Conservation (phyloP, 495 filamentous ascomycete species). For the Hypoxylon crocopeplum region DNA sequence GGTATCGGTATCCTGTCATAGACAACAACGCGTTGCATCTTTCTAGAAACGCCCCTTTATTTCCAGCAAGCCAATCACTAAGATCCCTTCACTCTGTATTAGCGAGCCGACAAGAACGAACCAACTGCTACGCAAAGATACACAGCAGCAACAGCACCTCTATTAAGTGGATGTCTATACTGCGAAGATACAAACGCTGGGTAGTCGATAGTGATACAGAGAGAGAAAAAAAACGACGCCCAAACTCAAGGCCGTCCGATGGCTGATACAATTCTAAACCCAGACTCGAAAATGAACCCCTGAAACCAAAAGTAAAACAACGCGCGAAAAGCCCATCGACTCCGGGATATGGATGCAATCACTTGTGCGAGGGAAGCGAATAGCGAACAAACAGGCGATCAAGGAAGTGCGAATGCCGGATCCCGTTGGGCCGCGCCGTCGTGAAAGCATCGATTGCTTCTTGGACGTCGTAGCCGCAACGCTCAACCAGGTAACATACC, state of each 20-base stretch:
- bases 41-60: no score
- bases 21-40: no score
- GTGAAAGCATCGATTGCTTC: constrained; percentile 85
- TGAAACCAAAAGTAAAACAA: no score
- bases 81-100: no score
- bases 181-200: constrained; percentile 4
- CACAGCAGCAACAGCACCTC: neutral
- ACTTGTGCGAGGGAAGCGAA: constrained; percentile 38
- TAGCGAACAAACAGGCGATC: constrained; percentile 87
- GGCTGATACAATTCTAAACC: constrained; percentile 8
- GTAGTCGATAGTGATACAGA: constrained; percentile 9
- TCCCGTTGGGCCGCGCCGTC: constrained; percentile 75
- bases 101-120: no score
- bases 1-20: no score
- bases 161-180: constrained; percentile 20
- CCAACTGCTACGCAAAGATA: no score
- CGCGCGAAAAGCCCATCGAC: neutral
- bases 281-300: neutral
- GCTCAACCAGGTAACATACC: constrained; percentile 88
- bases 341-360: neutral
- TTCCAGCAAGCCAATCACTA: no score
- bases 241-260: neutral
- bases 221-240: neutral
- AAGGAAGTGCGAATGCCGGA: constrained; percentile 88
- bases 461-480: constrained; percentile 71